phyloP scores from a whole-genome alignment of 495 filamentous ascomycete genomes.

The Clavariopsis aquatica region DNA sequence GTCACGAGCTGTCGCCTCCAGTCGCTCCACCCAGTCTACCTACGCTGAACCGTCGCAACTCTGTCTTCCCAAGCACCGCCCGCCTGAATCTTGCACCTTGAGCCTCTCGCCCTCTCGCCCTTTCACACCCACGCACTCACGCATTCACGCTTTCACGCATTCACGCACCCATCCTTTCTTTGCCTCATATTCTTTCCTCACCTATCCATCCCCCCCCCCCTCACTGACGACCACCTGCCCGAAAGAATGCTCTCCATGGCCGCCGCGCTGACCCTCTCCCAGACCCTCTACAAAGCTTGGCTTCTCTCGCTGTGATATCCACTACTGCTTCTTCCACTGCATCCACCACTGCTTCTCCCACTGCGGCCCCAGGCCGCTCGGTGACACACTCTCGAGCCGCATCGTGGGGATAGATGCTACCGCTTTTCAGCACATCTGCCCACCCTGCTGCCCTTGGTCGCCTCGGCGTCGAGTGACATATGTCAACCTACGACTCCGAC shows the following conservation, averaged over 20 bases:
- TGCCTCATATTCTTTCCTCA: not conserved
- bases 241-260: not conserved
- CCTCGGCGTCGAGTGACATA: slow-evolving; percentile 29
- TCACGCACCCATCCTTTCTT: too few species aligned
- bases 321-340: too few species aligned
- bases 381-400: slow-evolving; percentile 8
- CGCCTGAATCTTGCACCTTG: not conserved
- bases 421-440: slow-evolving; percentile 12
- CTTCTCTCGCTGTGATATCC: slow-evolving; percentile 3
- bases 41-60: not conserved
- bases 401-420: slow-evolving; percentile 23
- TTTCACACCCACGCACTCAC: too few species aligned
- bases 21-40: not conserved
- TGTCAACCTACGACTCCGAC: slow-evolving; percentile 40
- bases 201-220: not conserved
- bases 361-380: slow-evolving; percentile 4
- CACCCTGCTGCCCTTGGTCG: slow-evolving; percentile 19
- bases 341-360: too few species aligned
- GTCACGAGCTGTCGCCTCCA: not conserved
- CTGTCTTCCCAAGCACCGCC: not conserved
- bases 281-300: slow-evolving; percentile 7
- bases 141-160: too few species aligned
- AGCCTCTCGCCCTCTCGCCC: not conserved
- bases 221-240: not conserved
- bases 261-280: slow-evolving; percentile 19